Percentiles rank a stretch among this genome's conserved stretches.
phyloP scores from a whole-genome alignment of 495 filamentous ascomycete genomes.

The Arthonia radiata region DNA sequence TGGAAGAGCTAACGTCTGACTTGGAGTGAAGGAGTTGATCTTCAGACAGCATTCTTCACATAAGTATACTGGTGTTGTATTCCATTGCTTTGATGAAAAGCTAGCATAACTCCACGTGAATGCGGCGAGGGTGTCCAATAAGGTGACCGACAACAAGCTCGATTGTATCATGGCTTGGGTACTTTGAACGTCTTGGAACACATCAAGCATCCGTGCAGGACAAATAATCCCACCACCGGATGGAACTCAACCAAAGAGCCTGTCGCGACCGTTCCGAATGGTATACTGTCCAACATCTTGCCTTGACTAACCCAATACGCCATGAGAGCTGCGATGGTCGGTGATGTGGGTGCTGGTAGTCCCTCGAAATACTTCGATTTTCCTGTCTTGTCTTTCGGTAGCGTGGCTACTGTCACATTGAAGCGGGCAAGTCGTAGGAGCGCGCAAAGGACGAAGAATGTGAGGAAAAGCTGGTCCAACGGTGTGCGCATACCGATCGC shows the following conservation, averaged over 20 bases:
- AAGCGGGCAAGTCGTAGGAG: slow-evolving; percentile 85
- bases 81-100: too few relatives aligned
- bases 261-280: slow-evolving; percentile 35
- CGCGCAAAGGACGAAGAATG: slow-evolving; percentile 86
- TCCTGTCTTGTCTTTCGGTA: slow-evolving; percentile 76
- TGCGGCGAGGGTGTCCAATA: too few relatives aligned
- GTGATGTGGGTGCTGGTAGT: slow-evolving; percentile 77
- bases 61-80: too few relatives aligned
- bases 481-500: slow-evolving; percentile 70
- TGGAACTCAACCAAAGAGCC: slow-evolving; percentile 65
- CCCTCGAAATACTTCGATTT: slow-evolving; percentile 93
- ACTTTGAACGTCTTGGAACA: slow-evolving; percentile 84
- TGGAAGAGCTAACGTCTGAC: too few relatives aligned
- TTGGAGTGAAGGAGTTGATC: too few relatives aligned
- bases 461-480: slow-evolving; percentile 60
- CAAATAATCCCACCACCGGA: slow-evolving; percentile 59
- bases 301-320: slow-evolving; percentile 64
- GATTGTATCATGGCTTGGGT: slow-evolving; percentile 85
- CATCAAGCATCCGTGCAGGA: slow-evolving; percentile 74
- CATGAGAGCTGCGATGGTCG: slow-evolving; percentile 63
- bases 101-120: too few relatives aligned
- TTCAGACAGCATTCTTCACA: too few relatives aligned
- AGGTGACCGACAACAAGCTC: too few relatives aligned
- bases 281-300: slow-evolving; percentile 54
- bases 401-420: slow-evolving; percentile 71